These are phyloP conservation scores for Cryptococcus sp. DNA, from an alignment of 1,284 basidiomycete species.

Conservation along the genomic window DNA sequence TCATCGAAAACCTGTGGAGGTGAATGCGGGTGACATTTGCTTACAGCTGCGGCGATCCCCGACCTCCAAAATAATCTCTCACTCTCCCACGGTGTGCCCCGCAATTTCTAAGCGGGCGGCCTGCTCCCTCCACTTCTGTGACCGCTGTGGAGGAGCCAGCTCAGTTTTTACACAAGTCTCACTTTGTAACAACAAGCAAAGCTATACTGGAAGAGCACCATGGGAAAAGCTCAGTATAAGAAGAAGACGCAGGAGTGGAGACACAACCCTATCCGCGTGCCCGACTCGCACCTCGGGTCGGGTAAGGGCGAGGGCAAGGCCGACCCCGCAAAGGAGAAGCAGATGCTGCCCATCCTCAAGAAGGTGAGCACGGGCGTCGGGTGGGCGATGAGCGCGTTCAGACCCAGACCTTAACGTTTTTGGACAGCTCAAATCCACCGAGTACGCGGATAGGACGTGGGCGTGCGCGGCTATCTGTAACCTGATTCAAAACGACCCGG, in stretches of 20 bases:
- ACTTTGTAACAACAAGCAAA: too few species aligned
- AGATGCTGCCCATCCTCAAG: constrained; percentile 77
- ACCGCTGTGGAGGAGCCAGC: not conserved
- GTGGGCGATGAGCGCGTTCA: not conserved
- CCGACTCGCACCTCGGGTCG: constrained; percentile 78
- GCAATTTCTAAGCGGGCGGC: not conserved
- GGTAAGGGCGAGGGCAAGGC: constrained; percentile 53
- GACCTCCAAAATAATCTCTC: not conserved
- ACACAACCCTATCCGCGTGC: constrained; percentile 86
- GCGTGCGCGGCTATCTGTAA: constrained; percentile 88
- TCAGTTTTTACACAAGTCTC: not conserved
- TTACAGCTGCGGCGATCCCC: too few species aligned
- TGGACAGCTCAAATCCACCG: constrained; percentile 54
- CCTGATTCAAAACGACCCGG: constrained; percentile 81
- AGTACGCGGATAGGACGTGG: constrained; percentile 79
- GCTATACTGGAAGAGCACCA: constrained; percentile 39
- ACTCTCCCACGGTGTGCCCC: constrained; percentile 2
- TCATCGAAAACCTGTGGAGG: too few species aligned
- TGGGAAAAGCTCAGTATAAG: constrained; percentile 84
- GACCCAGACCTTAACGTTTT: not conserved
- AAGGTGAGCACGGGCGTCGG: constrained; percentile 57
- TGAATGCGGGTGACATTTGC: too few species aligned
- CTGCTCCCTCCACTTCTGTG: not conserved
- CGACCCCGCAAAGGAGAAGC: constrained; percentile 62
- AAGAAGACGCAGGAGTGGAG: constrained; percentile 60